Percentiles rank a stretch among this genome's conserved stretches.
Evolutionary conservation across 805 yeast species (phyloP).

Genomic region (Wickerhamiella azymoides): DNA sequence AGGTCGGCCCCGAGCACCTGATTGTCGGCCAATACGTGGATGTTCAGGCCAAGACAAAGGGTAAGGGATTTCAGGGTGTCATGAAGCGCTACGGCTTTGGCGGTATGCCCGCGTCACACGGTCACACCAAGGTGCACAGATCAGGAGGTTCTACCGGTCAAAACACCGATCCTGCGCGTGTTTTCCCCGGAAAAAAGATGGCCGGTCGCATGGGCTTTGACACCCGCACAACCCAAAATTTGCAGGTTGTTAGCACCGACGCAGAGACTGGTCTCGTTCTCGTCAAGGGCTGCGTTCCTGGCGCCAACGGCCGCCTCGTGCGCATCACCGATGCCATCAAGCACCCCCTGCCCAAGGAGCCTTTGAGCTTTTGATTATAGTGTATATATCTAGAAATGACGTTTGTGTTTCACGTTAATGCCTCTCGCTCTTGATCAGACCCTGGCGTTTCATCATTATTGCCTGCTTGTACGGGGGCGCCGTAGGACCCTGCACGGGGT

Average conservation of each 20-base stretch:
- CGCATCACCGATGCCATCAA: conserved; percentile 64
- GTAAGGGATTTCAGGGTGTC: conserved; percentile 96
- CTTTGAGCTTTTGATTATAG: neutral
- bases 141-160: conserved; percentile 96
- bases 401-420: neutral
- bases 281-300: conserved; percentile 84
- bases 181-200: conserved; percentile 94
- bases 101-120: conserved; percentile 89
- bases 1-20: conserved; percentile 72
- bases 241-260: conserved; percentile 63
- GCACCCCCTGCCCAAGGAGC: conserved; percentile 16
- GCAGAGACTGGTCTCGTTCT: conserved; percentile 69
- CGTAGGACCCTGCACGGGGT: conserved; percentile 91
- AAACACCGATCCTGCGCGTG: conserved; percentile 91
- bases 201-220: conserved; percentile 92
- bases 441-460: conserved; percentile 69
- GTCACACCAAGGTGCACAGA: conserved; percentile 87
- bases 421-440: conserved; percentile 22
- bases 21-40: conserved; percentile 75
- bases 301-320: conserved; percentile 65
- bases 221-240: conserved; percentile 59
- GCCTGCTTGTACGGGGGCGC: conserved; percentile 96
- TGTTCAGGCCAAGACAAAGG: conserved; percentile 63
- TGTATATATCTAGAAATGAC: conserved; percentile 1
- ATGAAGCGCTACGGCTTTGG: conserved; percentile 87